Evolutionary conservation across 2,329 filamentous ascomycete species (phyloP).

Genomic region (Sarocladium strictum): DNA sequence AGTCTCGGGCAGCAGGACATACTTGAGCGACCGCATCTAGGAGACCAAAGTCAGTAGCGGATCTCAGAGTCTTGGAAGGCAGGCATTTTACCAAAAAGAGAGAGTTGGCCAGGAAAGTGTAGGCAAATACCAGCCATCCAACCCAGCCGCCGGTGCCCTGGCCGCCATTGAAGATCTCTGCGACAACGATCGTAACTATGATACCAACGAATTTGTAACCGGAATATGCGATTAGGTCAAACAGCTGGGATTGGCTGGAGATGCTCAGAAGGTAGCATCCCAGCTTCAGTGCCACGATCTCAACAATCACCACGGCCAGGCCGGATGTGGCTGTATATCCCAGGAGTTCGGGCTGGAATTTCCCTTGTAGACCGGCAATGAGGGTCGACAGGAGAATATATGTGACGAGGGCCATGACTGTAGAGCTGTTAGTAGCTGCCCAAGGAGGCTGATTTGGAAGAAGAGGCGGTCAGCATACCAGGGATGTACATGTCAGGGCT

Average conservation of each 20-base stretch:
- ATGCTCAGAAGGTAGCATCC: slow-evolving; percentile 93
- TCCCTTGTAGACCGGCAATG: slow-evolving; percentile 79
- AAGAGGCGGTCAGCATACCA: slow-evolving; percentile 27
- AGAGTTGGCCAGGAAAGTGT: slow-evolving; percentile 90
- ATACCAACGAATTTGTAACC: slow-evolving; percentile 99
- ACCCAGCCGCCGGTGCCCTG: slow-evolving; percentile 82
- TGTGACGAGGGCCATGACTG: slow-evolving; percentile 91
- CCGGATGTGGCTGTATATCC: slow-evolving; percentile 84
- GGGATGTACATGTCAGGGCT: slow-evolving; percentile 99
- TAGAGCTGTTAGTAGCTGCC: slow-evolving; percentile 17
- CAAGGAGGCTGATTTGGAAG: too few relatives aligned
- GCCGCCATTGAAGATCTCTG: slow-evolving; percentile 71
- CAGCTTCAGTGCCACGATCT: slow-evolving; percentile 85
- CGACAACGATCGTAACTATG: slow-evolving; percentile 77
- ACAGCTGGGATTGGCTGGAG: slow-evolving; percentile 85
- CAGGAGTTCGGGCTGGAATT: slow-evolving; percentile 90
- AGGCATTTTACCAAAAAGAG: slow-evolving; percentile 72
- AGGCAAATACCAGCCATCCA: slow-evolving; percentile 82
- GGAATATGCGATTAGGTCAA: slow-evolving; percentile 91
- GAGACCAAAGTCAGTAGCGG: not conserved
- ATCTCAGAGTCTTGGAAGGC: not conserved
- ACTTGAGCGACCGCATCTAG: slow-evolving; percentile 89
- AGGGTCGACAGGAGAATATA: slow-evolving; percentile 93
- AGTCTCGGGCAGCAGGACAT: slow-evolving; percentile 86
- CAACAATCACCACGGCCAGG: slow-evolving; percentile 74